phyloP scores from a whole-genome alignment of 306 rosid genomes.

The Acacia crassicarpa region DNA sequence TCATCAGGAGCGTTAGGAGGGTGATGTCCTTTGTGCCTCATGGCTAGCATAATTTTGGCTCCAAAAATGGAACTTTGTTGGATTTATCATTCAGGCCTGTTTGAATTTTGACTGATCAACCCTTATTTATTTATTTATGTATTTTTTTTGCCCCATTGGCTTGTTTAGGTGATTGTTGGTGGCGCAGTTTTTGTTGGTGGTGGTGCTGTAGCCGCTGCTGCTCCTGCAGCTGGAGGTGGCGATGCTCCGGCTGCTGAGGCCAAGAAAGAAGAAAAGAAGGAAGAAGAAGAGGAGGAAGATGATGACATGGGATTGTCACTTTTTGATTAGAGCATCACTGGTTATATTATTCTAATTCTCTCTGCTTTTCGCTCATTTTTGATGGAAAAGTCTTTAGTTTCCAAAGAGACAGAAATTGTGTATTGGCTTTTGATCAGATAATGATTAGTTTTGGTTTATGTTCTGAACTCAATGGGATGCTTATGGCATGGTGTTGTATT shows the following conservation, averaged over 20 bases:
- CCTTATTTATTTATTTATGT: too few species aligned
- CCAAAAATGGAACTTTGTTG: not conserved
- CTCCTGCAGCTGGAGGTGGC: slow-evolving; percentile 55
- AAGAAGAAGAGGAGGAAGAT: slow-evolving; percentile 81
- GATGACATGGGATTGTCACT: slow-evolving; percentile 85
- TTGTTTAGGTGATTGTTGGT: slow-evolving; percentile 65
- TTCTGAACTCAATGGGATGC: slow-evolving; percentile 8
- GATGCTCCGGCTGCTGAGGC: slow-evolving; percentile 44
- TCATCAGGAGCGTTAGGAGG: not conserved
- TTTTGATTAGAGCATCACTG: slow-evolving; percentile 57
- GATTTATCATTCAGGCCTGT: not conserved
- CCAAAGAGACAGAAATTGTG: slow-evolving; percentile 27
- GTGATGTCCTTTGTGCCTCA: not conserved
- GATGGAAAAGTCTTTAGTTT: slow-evolving; percentile 4
- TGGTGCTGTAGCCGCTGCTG: slow-evolving; percentile 55
- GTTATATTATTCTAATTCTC: slow-evolving; percentile 3
- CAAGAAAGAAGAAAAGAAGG: slow-evolving; percentile 55
- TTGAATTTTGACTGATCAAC: not conserved
- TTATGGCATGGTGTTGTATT: not conserved
- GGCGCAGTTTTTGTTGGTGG: slow-evolving; percentile 63
- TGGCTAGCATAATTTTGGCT: not conserved
- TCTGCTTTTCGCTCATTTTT: slow-evolving; percentile 24
- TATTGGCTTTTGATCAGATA: slow-evolving; percentile 37
- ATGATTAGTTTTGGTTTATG: slow-evolving; percentile 9
- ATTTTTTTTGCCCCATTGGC: not conserved